These are phyloP conservation scores for Cylindrotheca fusiformis DNA, from an alignment of 108 stramenopile genomes.

Conservation along the genomic window DNA sequence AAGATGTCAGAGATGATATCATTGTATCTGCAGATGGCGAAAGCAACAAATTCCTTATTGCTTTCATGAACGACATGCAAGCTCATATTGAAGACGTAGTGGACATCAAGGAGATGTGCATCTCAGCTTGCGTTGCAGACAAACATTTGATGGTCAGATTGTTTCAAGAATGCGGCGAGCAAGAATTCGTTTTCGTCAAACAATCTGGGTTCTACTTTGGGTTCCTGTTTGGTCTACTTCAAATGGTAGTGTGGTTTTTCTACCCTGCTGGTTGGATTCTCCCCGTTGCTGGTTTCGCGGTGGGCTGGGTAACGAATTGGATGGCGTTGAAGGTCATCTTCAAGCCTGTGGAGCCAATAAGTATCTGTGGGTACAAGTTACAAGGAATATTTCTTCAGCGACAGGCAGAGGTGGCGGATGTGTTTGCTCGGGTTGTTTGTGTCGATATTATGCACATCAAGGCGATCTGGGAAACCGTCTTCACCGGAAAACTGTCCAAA, in stretches of 20 bases:
- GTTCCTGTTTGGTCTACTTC: conserved; percentile 88
- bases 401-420: conserved; percentile 84
- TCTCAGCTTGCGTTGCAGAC: conserved; percentile 77
- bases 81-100: conserved; percentile 78
- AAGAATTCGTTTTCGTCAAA: conserved; percentile 90
- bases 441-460: conserved; percentile 52
- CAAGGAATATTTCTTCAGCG: conserved; percentile 94
- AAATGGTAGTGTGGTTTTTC: conserved; percentile 84
- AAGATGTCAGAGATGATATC: conserved; percentile 78
- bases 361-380: conserved; percentile 53
- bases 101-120: conserved; percentile 88
- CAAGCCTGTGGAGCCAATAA: conserved; percentile 77
- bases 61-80: conserved; percentile 82
- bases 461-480: conserved; percentile 76
- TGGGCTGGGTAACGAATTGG: conserved; percentile 92
- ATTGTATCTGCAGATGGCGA: conserved; percentile 69
- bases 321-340: conserved; percentile 94
- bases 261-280: conserved; percentile 67
- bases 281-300: conserved; percentile 72
- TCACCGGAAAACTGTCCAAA: conserved; percentile 65
- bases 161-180: conserved; percentile 91
- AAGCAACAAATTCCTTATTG: conserved; percentile 57
- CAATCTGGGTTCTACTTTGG: conserved; percentile 91
- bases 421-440: conserved; percentile 61
- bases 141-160: conserved; percentile 85